Conservation (phyloP, 2,329 filamentous ascomycete genomes). For the Thelonectria olida region DNA sequence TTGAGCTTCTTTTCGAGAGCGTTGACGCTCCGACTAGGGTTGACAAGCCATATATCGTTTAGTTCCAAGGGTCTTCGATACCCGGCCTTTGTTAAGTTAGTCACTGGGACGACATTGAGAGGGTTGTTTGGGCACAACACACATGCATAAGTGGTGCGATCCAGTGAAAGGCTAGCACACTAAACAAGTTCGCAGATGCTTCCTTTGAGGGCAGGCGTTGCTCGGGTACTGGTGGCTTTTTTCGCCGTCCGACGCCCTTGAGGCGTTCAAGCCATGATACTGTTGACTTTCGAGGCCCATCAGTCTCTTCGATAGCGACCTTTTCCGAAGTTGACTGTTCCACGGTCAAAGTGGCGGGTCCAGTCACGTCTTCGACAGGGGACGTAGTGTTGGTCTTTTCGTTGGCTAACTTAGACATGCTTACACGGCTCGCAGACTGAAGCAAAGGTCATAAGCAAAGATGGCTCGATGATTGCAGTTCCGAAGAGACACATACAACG, state of each 20-base stretch:
- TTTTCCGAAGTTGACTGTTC: neutral
- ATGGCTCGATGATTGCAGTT: neutral
- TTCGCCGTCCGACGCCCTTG: neutral
- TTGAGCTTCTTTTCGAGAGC: neutral
- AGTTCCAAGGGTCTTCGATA: conserved; percentile 6
- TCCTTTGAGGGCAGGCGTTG: conserved; percentile 2
- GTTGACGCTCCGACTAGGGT: neutral
- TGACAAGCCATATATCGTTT: conserved; percentile 10
- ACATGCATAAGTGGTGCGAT: conserved; percentile 11
- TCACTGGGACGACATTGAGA: neutral
- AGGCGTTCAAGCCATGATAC: neutral
- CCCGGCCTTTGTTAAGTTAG: conserved; percentile 3
- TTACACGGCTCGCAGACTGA: neutral
- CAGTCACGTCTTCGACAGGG: neutral
- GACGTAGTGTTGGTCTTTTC: neutral
- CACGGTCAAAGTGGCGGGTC: neutral
- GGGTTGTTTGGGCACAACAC: neutral
- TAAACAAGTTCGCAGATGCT: neutral
- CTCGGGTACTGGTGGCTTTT: neutral
- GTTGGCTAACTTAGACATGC: neutral
- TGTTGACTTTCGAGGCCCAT: neutral
- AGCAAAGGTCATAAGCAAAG: neutral
- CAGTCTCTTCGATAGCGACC: neutral
- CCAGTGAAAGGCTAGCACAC: conserved; percentile 6
- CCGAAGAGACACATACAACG: neutral